phyloP scores from a whole-genome alignment of 345 rosid species.

The Lumnitzera racemosa region DNA sequence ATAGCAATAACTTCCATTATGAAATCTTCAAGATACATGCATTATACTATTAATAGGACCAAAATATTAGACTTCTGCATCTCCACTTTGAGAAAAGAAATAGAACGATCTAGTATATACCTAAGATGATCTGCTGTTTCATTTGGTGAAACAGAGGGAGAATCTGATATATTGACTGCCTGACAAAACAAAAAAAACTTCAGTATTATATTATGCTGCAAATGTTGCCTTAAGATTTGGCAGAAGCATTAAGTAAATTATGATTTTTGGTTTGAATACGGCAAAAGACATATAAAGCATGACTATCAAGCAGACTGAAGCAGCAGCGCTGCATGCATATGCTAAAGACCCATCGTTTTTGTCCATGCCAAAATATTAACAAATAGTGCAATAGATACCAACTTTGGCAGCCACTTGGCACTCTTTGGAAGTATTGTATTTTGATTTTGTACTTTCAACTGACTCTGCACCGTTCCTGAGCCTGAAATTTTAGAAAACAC shows the following conservation, averaged over 20 bases:
- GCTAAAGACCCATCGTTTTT: not conserved
- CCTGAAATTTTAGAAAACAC: slow-evolving; percentile 28
- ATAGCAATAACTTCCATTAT: too few relatives aligned
- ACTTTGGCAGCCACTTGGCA: slow-evolving; percentile 45
- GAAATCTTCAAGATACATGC: too few relatives aligned
- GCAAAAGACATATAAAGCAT: too few relatives aligned
- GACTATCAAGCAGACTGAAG: too few relatives aligned
- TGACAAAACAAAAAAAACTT: not conserved
- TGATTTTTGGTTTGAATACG: too few relatives aligned
- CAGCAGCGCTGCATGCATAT: too few relatives aligned
- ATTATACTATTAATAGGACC: too few relatives aligned
- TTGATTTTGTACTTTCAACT: slow-evolving; percentile 21
- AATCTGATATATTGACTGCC: not conserved
- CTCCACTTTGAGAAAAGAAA: too few relatives aligned
- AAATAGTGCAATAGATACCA: slow-evolving; percentile 9
- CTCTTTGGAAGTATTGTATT: slow-evolving; percentile 24
- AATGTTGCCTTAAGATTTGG: not conserved
- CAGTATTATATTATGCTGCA: not conserved
- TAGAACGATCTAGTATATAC: not conserved
- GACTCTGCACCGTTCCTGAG: slow-evolving; percentile 21
- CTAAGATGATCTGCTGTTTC: not conserved
- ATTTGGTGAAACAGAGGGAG: not conserved
- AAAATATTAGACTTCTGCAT: too few relatives aligned
- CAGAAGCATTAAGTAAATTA: too few relatives aligned
- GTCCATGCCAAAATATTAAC: not conserved